Conservation (phyloP, 306 rosid genomes). For the Echinosophora koreensis region DNA sequence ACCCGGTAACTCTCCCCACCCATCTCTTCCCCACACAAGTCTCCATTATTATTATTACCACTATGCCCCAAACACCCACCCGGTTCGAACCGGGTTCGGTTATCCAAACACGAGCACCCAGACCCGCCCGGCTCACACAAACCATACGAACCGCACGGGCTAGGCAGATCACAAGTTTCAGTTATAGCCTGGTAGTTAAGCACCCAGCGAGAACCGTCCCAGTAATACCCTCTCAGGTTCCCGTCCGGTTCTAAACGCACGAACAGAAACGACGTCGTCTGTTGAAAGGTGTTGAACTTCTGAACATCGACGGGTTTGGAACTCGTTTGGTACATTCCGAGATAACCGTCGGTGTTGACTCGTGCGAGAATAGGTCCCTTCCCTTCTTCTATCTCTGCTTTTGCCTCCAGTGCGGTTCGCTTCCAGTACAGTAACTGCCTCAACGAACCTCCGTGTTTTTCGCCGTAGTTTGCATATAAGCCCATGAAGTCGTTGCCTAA, state of each 20-base stretch:
- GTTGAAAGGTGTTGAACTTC: conserved; percentile 68
- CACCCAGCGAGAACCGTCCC: conserved; percentile 72
- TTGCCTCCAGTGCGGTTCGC: conserved; percentile 64
- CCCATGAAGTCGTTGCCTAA: conserved; percentile 73
- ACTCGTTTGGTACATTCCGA: conserved; percentile 83
- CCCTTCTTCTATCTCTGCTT: conserved; percentile 56
- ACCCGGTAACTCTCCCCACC: conserved; percentile 49
- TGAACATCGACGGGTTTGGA: conserved; percentile 67
- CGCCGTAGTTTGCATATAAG: conserved; percentile 49
- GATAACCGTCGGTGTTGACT: conserved; percentile 68
- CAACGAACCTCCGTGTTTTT: conserved; percentile 19
- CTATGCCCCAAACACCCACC: conserved; percentile 52
- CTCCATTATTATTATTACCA: conserved; percentile 47
- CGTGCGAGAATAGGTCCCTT: conserved; percentile 72
- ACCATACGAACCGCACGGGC: conserved; percentile 84
- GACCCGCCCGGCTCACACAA: conserved; percentile 68
- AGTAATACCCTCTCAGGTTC: conserved; percentile 73
- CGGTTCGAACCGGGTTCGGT: conserved; percentile 55
- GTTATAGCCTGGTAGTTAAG: conserved; percentile 65
- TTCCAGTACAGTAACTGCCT: conserved; percentile 63
- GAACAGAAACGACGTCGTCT: conserved; percentile 53
- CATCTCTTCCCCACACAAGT: conserved; percentile 58
- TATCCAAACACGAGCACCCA: conserved; percentile 77
- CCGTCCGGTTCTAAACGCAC: conserved; percentile 78
- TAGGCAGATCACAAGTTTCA: conserved; percentile 73